Percentiles rank a stretch among this genome's conserved stretches.
These are phyloP conservation scores for Cladosporium sp. DNA, from an alignment of 2,329 filamentous ascomycete genomes.

Conservation along the genomic window DNA sequence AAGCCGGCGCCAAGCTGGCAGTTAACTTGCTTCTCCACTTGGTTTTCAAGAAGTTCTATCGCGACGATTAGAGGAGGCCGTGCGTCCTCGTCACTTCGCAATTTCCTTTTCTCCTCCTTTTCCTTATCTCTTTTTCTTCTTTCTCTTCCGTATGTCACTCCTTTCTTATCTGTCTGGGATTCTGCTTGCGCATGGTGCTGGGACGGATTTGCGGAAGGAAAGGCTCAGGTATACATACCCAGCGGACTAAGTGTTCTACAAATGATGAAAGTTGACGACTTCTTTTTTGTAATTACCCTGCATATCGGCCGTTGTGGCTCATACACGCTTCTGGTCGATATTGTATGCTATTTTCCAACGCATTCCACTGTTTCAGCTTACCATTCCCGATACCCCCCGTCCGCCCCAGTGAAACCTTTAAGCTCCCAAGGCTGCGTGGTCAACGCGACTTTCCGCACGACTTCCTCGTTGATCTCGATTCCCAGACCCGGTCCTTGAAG, in stretches of 20 bases:
- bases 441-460: slow-evolving; percentile 55
- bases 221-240: slow-evolving; percentile 8
- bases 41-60: slow-evolving; percentile 98
- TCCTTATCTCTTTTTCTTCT: background rate
- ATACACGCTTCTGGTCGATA: too few species aligned
- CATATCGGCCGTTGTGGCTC: too few species aligned
- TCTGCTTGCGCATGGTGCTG: background rate
- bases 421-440: slow-evolving; percentile 60
- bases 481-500: slow-evolving; percentile 22
- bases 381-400: slow-evolving; percentile 65
- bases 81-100: background rate
- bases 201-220: background rate
- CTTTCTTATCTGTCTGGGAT: background rate
- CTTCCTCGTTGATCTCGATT: slow-evolving; percentile 54
- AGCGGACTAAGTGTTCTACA: slow-evolving; percentile 1
- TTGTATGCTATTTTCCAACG: too few species aligned
- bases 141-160: background rate
- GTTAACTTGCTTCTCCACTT: slow-evolving; percentile 95
- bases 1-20: slow-evolving; percentile 68
- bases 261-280: slow-evolving; percentile 13
- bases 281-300: slow-evolving; percentile 1
- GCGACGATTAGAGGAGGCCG: slow-evolving; percentile 31
- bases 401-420: slow-evolving; percentile 63
- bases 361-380: slow-evolving; percentile 28
- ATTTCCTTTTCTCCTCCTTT: background rate